Evolutionary conservation across 2,329 filamentous ascomycete species (phyloP).

Genomic region (Fusarium poae): DNA sequence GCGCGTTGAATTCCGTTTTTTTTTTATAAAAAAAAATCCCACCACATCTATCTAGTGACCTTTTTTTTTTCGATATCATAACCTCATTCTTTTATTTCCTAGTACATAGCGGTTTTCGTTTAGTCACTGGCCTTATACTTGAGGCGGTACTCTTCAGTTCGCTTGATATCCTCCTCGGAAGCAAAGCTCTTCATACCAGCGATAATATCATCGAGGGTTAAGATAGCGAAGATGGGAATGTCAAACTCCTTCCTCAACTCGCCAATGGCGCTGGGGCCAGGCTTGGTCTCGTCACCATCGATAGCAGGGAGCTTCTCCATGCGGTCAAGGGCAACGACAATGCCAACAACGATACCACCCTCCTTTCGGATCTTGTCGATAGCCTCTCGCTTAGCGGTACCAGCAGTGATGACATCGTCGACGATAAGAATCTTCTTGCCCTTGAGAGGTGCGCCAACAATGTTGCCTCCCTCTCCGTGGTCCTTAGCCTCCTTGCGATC

Average conservation of each 20-base stretch:
- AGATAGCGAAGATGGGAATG: constrained; percentile 85
- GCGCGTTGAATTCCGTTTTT: constrained; percentile 12
- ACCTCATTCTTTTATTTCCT: constrained; percentile 9
- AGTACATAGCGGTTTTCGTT: constrained; percentile 2
- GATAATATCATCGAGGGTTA: constrained; percentile 88
- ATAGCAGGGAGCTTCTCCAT: constrained; percentile 81
- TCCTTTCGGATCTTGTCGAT: constrained; percentile 89
- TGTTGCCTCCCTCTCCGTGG: constrained; percentile 93
- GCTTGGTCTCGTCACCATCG: constrained; percentile 75
- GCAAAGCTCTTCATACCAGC: constrained; percentile 73
- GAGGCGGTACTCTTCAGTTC: constrained; percentile 79
- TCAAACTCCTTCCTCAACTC: constrained; percentile 86
- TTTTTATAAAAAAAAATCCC: constrained; percentile 1
- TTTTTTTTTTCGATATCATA: constrained; percentile 18
- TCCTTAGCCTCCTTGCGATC: constrained; percentile 97
- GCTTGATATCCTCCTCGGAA: constrained; percentile 71
- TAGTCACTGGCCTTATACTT: constrained; percentile 73
- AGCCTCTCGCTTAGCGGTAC: constrained; percentile 92
- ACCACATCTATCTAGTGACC: constrained; percentile 23
- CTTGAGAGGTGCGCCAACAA: constrained; percentile 87
- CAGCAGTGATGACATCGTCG: constrained; percentile 96
- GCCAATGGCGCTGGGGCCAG: constrained; percentile 84
- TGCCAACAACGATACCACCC: constrained; percentile 86
- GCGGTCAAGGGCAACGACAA: constrained; percentile 89
- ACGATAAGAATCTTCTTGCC: constrained; percentile 90